Evolutionary conservation across 2,329 filamentous ascomycete species (phyloP), one percentile per base, ranked within the genome.

Genomic region (Apiospora kogelbergensis): DNA sequence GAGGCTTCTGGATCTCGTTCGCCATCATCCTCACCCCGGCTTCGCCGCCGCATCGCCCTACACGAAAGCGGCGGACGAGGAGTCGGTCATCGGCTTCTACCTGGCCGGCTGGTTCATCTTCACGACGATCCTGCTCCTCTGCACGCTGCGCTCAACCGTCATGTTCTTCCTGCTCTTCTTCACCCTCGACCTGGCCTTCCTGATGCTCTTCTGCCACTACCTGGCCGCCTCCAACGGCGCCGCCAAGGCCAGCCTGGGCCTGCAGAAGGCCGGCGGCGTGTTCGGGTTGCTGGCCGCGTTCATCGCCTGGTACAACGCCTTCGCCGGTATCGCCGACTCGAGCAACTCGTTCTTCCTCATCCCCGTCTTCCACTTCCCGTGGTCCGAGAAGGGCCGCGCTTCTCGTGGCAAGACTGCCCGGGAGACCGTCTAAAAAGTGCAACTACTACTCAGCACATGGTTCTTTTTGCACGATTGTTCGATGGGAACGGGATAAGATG

Each of bases 321-420:
- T 95, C 70, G 92, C 93, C 67, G 93, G 93, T 88, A 88, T 96
- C 69, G 91, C 91, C 71, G 93, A 96, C 75, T 85, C 83, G 76
- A 96, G 93, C 85, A 91, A 91, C 82, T 90, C 88, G 37, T 97
- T 97, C 90, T 96, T 97, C 86, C 86, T 96, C 80, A 89, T 97
- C 71, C 95, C 95, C 66, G 94, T 98, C 72, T 91, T 92, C 76
- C 94, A 97, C 86, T 97, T 98, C 86, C 95, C 95, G 67, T 98
- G 95, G 95, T 95, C 93, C 45, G 91, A 92, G 76, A 92, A 91
- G 82, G 92, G 89, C 67, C 88, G 87, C 71, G 86, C 89, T 80
- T 80, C 79, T 70, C 87, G 90, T 71, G 75, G 76, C 72, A 84
- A 91, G 84, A 37, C 53, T 37, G 30, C 53, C 20, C 53, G 53